phyloP scores from a whole-genome alignment of 2,329 filamentous ascomycete genomes.

The Elsinoe fawcettii region DNA sequence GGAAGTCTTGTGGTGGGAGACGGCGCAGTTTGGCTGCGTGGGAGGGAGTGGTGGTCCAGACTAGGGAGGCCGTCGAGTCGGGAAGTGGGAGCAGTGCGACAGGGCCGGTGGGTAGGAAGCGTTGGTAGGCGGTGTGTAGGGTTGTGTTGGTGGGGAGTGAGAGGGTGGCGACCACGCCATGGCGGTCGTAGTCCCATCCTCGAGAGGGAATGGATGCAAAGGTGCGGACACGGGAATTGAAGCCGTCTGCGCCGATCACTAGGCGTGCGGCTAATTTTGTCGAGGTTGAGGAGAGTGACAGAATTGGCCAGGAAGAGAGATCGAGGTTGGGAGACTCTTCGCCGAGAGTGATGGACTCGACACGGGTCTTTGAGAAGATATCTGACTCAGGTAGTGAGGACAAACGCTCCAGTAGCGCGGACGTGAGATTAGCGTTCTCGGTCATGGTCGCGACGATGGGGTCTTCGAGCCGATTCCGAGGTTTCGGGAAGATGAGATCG shows the following conservation, averaged over 20 bases:
- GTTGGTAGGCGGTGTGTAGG: constrained; percentile 71
- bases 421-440: constrained; percentile 85
- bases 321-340: constrained; percentile 56
- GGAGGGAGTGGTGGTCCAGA: constrained; percentile 86
- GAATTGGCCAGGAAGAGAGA: constrained; percentile 77
- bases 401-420: constrained; percentile 64
- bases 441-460: constrained; percentile 82
- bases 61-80: constrained; percentile 71
- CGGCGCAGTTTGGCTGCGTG: constrained; percentile 73
- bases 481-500: constrained; percentile 5
- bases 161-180: constrained; percentile 86
- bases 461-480: background rate
- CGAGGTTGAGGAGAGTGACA: constrained; percentile 61
- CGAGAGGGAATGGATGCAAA: constrained; percentile 80
- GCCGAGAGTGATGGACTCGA: constrained; percentile 73
- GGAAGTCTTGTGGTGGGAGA: constrained; percentile 64
- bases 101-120: constrained; percentile 87
- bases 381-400: constrained; percentile 41
- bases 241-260: constrained; percentile 86
- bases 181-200: constrained; percentile 88
- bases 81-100: constrained; percentile 87
- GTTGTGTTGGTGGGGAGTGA: constrained; percentile 46
- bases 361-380: constrained; percentile 67
- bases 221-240: constrained; percentile 82
- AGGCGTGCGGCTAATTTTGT: constrained; percentile 65